Base-by-base conservation (phyloP, 2,329 filamentous ascomycete species). In the Westerdykella aurantiaca region DNA sequence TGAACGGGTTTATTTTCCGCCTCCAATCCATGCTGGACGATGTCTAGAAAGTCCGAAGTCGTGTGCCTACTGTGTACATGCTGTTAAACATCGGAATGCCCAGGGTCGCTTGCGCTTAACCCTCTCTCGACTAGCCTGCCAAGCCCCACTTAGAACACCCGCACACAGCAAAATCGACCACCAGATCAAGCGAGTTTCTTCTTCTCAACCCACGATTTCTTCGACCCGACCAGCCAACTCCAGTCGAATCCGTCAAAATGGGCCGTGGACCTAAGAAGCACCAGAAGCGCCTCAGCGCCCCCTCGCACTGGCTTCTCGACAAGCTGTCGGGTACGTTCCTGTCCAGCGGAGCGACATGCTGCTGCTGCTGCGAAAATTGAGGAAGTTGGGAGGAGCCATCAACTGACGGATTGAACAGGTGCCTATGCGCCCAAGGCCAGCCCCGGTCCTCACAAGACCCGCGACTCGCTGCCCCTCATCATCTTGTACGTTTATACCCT, bases 291-390 rank as follows among this genome's bases (percentile, higher is more conserved):
- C 83, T 97, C 73, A 93, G 87, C 78, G 93, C 93, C 73, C 93
- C 93, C 72, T 94, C 87, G 74, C 93, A 97, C 86, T 98, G 93
- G 93, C 88, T 98, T 73, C 82, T 98, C 75, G 93, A 98, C 88
- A 98, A 98, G 79, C 83, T 98, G 72, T 95, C 89, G 75, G 93
- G 93, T 66, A 61, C 41, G 60, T 48, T 39, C 37, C 21, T 22
- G n/a, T 42, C 23, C 14, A 21, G 25, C 7, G 25, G 11, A 29
- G 25, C 37, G 17, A 38, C 22, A 38, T 38, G n/a, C 33, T 18
- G 33, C 33, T 18, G 33, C 33, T 35, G 33, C 33, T 72, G 79
- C 81, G 76, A 91, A 86, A 70, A 83, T 35, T 9, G 33, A 16
- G n/a, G 33, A 35, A 12, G n/a, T 14, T 18, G n/a, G 33, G n/a